These are phyloP conservation scores for Byssothecium circinans DNA, from an alignment of 2,329 filamentous ascomycete genomes.

Conservation along the genomic window DNA sequence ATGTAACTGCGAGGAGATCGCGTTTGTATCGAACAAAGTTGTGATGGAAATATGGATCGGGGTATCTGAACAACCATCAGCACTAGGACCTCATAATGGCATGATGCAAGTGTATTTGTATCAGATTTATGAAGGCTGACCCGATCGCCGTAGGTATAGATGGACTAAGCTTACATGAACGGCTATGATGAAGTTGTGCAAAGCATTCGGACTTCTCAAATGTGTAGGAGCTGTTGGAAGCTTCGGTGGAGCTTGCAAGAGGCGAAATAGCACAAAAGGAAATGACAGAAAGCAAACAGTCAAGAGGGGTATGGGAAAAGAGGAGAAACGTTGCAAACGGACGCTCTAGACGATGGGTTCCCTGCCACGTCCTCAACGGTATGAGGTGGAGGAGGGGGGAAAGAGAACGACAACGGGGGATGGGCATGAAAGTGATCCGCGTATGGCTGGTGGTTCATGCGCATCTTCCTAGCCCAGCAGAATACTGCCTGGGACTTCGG, in stretches of 20 bases:
- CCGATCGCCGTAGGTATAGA: constrained; percentile 2
- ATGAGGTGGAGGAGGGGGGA: constrained; percentile 30
- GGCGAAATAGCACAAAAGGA: constrained; percentile 1
- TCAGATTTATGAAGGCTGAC: not conserved
- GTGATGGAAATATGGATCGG: not conserved
- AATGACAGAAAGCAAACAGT: constrained; percentile 4
- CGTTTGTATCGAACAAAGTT: not conserved
- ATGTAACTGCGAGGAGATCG: not conserved
- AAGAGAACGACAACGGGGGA: constrained; percentile 23
- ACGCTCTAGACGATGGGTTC: not conserved
- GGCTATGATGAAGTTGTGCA: constrained; percentile 12
- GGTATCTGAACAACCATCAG: not conserved
- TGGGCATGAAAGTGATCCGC: constrained; percentile 38
- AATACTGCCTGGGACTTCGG: constrained; percentile 27
- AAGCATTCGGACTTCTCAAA: constrained; percentile 2
- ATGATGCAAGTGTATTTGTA: not conserved
- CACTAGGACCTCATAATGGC: not conserved
- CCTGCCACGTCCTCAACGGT: constrained; percentile 30
- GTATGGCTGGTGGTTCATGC: constrained; percentile 24
- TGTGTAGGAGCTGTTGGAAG: constrained; percentile 9
- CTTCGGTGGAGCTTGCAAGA: constrained; percentile 8
- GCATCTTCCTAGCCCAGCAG: constrained; percentile 28
- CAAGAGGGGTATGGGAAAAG: constrained; percentile 7
- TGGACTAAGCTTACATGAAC: constrained; percentile 16
- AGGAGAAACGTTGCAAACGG: constrained; percentile 14